Evolutionary conservation across 1,139 yeast genomes (phyloP), one percentile per base, ranked within the genome.

Genomic region (Yamadazyma songkhlaensis): DNA sequence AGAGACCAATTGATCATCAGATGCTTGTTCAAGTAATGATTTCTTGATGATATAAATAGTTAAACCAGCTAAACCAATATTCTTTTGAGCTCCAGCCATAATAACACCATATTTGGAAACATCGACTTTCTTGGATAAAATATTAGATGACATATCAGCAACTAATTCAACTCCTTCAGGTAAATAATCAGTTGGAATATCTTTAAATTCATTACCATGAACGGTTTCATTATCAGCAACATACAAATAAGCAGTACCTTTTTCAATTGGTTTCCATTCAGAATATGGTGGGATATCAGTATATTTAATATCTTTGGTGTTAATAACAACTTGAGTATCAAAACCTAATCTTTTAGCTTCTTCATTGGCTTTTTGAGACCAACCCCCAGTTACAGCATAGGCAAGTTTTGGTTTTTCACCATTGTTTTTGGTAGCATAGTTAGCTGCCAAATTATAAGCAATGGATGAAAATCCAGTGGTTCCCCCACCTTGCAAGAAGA

Each of bases 181-280:
- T 39, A 81, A 69, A 11, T 74, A 79, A 1, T 58, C 34, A 17
- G 57, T 56, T 11, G 85, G 86, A 12, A 60, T 53, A 32, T 59
- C 67, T 25, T 74, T 73, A 69, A 87, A 90, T 62, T 92, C 98
- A 36, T 81, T 87, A 40, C 98, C 98, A 56, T 87, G 79, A 29
- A 92, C 97, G 6, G 98, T 92, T 65, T 92, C 98, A 59, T 92
- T 92, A 60, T 92, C 98, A 65, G 97, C 90, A 51, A 84, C 77
- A 62, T 88, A 92, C 42, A 90, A 79, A 56, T 82, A 92, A 3
- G 97, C 89, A 25, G 89, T 80, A 37, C 73, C 60, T 31, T 54
- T 49, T 34, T 54, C 62, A 37, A 71, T 57, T 15, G 72, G 68
- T 38, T 58, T 56, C 95, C 95, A 86, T 46, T 76, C 69, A 6